These are phyloP conservation scores for Penicillium odoratum DNA, from an alignment of 495 filamentous ascomycete genomes.

Conservation along the genomic window DNA sequence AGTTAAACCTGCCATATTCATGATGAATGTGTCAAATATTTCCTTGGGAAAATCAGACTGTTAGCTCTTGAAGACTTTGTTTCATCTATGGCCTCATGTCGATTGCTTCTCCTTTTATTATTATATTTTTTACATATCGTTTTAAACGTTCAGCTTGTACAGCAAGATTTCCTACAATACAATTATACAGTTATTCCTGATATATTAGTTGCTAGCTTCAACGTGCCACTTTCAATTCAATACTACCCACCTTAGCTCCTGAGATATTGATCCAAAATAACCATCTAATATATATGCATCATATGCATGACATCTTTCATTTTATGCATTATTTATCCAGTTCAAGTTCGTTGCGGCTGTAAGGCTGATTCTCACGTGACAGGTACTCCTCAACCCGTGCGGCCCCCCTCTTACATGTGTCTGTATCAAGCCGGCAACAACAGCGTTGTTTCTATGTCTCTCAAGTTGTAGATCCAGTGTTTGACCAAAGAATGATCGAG, in stretches of 20 bases:
- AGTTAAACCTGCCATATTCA: not conserved
- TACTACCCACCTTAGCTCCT: not conserved
- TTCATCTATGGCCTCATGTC: not conserved
- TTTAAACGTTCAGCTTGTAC: slow-evolving; percentile 24
- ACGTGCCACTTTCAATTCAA: not conserved
- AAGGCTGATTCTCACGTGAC: slow-evolving; percentile 23
- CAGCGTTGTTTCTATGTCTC: slow-evolving; percentile 20
- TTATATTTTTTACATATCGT: slow-evolving; percentile 13
- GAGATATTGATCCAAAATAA: too few species aligned
- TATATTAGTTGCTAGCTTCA: not conserved
- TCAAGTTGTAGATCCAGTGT: slow-evolving; percentile 21
- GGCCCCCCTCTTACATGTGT: slow-evolving; percentile 22
- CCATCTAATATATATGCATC: too few species aligned
- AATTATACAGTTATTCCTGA: not conserved
- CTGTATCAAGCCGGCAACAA: slow-evolving; percentile 25
- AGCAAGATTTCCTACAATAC: slow-evolving; percentile 24
- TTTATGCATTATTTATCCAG: not conserved
- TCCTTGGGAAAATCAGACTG: not conserved
- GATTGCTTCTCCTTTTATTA: slow-evolving; percentile 4
- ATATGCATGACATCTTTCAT: not conserved
- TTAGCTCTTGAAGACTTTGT: not conserved
- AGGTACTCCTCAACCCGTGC: slow-evolving; percentile 9
- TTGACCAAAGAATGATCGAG: slow-evolving; percentile 25
- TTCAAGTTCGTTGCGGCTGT: not conserved
- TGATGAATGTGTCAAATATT: not conserved